A percentile compares a stretch with the other conserved stretches of the same genome.
phyloP scores from a whole-genome alignment of 305 asterid species.

The Fraxinus angustifolia region DNA sequence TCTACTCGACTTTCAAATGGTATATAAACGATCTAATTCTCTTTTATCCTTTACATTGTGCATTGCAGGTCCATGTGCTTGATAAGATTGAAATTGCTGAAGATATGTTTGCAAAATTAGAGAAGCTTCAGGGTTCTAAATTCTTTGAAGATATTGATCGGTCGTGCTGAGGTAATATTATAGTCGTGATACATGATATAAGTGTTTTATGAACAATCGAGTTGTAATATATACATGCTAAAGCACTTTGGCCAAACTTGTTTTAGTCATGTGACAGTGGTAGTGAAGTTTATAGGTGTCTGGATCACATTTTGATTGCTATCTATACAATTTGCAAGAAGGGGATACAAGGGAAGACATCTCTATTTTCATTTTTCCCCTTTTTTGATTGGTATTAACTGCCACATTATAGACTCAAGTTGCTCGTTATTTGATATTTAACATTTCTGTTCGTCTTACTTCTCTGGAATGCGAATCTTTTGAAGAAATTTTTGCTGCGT shows the following conservation, averaged over 20 bases:
- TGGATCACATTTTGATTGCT: not conserved
- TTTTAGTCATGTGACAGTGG: not conserved
- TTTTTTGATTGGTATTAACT: not conserved
- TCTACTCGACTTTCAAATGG: not conserved
- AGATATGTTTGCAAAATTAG: slow-evolving; percentile 16
- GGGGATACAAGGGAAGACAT: not conserved
- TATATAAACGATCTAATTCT: not conserved
- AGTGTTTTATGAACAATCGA: slow-evolving; percentile 8
- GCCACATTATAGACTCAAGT: not conserved
- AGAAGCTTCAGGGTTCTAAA: slow-evolving; percentile 5
- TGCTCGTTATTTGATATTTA: not conserved
- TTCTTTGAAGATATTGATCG: slow-evolving; percentile 17
- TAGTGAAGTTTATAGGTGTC: not conserved
- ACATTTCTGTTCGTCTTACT: not conserved
- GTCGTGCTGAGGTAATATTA: slow-evolving; percentile 4
- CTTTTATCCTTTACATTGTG: not conserved
- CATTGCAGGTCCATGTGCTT: slow-evolving; percentile 27
- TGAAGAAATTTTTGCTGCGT: not conserved
- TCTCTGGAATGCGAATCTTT: not conserved
- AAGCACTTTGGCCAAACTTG: not conserved
- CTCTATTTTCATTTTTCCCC: not conserved
- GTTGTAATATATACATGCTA: slow-evolving; percentile 10
- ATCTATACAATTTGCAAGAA: not conserved
- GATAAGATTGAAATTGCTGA: slow-evolving; percentile 17
- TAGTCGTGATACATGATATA: not conserved